Conservation (phyloP, 1,284 basidiomycete species). For the Heterobasidion annosum region DNA sequence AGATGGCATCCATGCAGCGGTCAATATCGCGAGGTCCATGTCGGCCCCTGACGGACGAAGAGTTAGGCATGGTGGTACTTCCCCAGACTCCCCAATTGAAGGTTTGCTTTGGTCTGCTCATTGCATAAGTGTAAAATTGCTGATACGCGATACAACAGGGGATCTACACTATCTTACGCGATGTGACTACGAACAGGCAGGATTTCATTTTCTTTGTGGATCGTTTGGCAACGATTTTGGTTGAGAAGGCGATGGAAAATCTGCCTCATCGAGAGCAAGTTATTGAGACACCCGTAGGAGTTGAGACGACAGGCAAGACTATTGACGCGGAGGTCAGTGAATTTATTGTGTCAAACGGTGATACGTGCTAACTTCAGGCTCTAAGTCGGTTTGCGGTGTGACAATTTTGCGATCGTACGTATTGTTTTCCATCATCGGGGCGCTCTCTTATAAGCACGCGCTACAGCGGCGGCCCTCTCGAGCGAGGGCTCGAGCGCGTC, state of each 20-base stretch:
- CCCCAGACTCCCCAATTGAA: conserved; percentile 77
- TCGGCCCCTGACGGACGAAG: conserved; percentile 14
- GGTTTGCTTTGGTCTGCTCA: conserved; percentile 19
- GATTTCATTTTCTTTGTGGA: conserved; percentile 91
- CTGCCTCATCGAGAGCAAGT: conserved; percentile 64
- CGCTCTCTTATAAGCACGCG: conserved; percentile 5
- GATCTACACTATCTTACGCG: conserved; percentile 81
- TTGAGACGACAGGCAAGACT: conserved; percentile 52
- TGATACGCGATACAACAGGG: conserved; percentile 45
- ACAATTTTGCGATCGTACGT: conserved; percentile 75
- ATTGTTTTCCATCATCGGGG: too few species aligned
- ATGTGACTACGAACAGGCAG: conserved; percentile 59
- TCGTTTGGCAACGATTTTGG: conserved; percentile 75
- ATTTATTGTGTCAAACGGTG: not conserved
- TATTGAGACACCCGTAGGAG: conserved; percentile 64
- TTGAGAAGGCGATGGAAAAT: conserved; percentile 78
- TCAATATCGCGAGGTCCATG: conserved; percentile 9
- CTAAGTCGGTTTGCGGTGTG: conserved; percentile 70
- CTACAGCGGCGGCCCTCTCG: conserved; percentile 76
- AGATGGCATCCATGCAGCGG: conserved; percentile 40
- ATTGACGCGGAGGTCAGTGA: conserved; percentile 42
- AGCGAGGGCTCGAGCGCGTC: conserved; percentile 84
- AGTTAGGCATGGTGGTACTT: conserved; percentile 58
- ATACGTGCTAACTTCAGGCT: not conserved
- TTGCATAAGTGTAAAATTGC: too few species aligned